phyloP scores from a whole-genome alignment of 108 stramenopile species.

The Nitzschia palea region DNA sequence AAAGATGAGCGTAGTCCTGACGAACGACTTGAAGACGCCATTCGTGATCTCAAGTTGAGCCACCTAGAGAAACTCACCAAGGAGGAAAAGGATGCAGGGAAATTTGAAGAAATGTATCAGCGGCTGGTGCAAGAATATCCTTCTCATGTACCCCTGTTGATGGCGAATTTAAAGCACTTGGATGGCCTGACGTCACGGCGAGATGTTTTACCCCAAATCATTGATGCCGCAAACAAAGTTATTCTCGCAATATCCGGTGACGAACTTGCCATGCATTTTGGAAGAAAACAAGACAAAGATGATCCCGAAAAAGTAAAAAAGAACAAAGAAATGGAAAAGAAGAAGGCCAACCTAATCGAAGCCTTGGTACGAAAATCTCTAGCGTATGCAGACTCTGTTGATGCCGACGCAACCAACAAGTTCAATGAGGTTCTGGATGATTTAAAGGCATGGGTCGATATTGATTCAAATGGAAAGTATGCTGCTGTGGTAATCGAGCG shows the following conservation, averaged over 20 bases:
- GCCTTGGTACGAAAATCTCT: conserved; percentile 39
- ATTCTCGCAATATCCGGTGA: conserved; percentile 29
- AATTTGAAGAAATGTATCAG: conserved; percentile 34
- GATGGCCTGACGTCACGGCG: conserved; percentile 23
- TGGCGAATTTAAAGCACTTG: conserved; percentile 32
- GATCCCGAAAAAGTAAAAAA: conserved; percentile 29
- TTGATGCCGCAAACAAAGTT: conserved; percentile 29
- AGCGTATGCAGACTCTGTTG: conserved; percentile 30
- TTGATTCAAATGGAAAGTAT: conserved; percentile 43
- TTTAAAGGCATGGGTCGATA: conserved; percentile 42
- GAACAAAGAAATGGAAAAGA: conserved; percentile 52
- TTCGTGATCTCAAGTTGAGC: conserved; percentile 38
- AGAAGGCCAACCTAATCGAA: conserved; percentile 39
- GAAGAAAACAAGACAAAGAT: conserved; percentile 35
- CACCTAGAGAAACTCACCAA: conserved; percentile 40
- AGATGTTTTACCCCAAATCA: conserved; percentile 23
- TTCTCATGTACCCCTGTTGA: conserved; percentile 35
- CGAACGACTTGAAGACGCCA: conserved; percentile 49
- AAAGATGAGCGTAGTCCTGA: conserved; percentile 47
- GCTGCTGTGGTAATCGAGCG: conserved; percentile 31
- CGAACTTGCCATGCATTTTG: conserved; percentile 47
- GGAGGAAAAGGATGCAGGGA: conserved; percentile 25
- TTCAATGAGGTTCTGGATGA: conserved; percentile 34
- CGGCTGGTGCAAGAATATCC: conserved; percentile 26
- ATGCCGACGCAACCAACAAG: not conserved